Evolutionary conservation across 805 yeast species (phyloP).

Genomic region (Candida silvicultrix): DNA sequence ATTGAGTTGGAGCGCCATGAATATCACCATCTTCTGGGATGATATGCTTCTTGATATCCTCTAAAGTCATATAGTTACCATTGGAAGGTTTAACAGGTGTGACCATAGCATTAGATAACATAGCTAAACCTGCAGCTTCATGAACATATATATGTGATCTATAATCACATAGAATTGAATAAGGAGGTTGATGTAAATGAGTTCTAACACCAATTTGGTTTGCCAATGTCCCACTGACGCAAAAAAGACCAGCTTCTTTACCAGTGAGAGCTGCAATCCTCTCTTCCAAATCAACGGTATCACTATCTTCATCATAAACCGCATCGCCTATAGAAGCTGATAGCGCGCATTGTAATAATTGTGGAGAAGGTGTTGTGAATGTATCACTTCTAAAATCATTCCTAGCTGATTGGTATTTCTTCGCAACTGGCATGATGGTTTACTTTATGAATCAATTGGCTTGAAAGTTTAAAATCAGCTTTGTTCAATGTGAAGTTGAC

Average conservation of each 20-base stretch:
- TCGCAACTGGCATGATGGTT: not conserved
- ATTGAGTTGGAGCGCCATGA: constrained; percentile 83
- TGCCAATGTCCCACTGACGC: constrained; percentile 86
- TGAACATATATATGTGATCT: constrained; percentile 77
- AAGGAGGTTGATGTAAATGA: constrained; percentile 75
- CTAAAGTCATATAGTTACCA: constrained; percentile 70
- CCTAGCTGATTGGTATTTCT: constrained; percentile 19
- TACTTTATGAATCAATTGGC: too few species aligned
- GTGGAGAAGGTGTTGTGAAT: constrained; percentile 77
- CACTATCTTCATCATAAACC: constrained; percentile 80
- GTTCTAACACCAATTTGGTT: constrained; percentile 82
- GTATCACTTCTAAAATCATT: constrained; percentile 75
- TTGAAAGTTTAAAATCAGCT: too few species aligned
- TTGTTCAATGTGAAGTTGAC: too few species aligned
- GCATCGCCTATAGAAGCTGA: constrained; percentile 72
- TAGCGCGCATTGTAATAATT: constrained; percentile 59
- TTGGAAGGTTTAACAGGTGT: constrained; percentile 74
- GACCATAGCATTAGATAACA: constrained; percentile 88
- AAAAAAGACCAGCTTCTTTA: constrained; percentile 73
- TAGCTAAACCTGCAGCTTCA: constrained; percentile 91
- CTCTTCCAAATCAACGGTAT: constrained; percentile 58
- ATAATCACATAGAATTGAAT: constrained; percentile 76
- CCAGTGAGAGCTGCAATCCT: constrained; percentile 67
- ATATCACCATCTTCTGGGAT: constrained; percentile 75
- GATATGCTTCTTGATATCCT: constrained; percentile 61